Evolutionary conservation across 208 protist species (phyloP), one percentile per base, ranked within the genome.

Genomic region (Trypanosoma platydactyli): DNA sequence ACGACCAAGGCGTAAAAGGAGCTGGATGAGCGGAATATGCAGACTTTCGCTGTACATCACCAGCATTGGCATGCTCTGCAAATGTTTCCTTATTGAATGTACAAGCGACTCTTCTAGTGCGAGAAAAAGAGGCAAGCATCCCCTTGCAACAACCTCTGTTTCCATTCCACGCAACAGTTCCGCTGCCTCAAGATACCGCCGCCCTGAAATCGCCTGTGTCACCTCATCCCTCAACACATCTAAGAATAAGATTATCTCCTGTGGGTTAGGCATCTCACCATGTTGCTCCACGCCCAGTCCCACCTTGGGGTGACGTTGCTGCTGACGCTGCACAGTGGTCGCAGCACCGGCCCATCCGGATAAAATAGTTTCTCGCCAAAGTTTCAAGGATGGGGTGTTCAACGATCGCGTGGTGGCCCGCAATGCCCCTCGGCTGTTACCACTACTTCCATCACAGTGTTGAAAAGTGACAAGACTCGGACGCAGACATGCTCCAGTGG

Each of bases 1-100:
- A 33, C 81, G 72, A 29, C 89, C 89, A 64, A 95, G 89, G 27
- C 83, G 78, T 30, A 95, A 70, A 22, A 95, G 77, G 49, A 95
- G 74, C 69, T 91, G 86, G 5, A 91, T 64, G 5, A 89, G 74
- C 27, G 89, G 89, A 30, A 95, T 76, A 64, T 95, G 89, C 42
- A 89, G 53, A 60, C 81, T 91, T 68, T 95, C 84, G 30, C 79
- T 68, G 52, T 88, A 88, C 73, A 90, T 66, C 15, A 83, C 74
- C 18, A 86, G 81, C 60, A 91, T 77, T 5, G 86, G 84, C 0
- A 95, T 54, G 53, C 73, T 53, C 20, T 75, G 60, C 24, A 92
- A 50, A 49, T 81, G 80, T 13, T 58, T 52, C 44, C 76, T 35
- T 9, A 91, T 81, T 9, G 80, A 66, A 25, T 48, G 24, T 27